These are phyloP conservation scores for Cryptosporidium meleagridis DNA, from an alignment of 169 alveolate species.

Conservation along the genomic window DNA sequence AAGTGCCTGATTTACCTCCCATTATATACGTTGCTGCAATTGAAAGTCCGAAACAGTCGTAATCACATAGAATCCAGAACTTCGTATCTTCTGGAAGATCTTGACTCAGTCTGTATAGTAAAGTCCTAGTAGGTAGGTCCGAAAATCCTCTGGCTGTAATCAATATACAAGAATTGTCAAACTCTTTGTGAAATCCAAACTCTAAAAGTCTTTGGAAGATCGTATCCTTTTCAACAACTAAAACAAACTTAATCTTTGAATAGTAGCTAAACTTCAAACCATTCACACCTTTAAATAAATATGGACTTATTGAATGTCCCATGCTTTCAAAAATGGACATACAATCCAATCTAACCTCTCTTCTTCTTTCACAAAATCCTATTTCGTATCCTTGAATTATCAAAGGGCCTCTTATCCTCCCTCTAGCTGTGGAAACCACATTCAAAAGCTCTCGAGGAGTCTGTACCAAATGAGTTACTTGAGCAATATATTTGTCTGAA, in stretches of 20 bases:
- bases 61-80: conserved; percentile 65
- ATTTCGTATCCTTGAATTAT: conserved; percentile 24
- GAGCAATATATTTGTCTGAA: conserved; percentile 55
- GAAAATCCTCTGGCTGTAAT: conserved; percentile 67
- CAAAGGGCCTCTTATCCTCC: conserved; percentile 66
- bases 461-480: conserved; percentile 31
- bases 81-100: conserved; percentile 18
- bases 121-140: conserved; percentile 62
- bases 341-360: conserved; percentile 38
- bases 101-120: conserved; percentile 37
- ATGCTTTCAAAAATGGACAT: conserved; percentile 57
- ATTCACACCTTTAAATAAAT: conserved; percentile 32
- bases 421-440: conserved; percentile 64
- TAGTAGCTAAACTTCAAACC: conserved; percentile 31
- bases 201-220: conserved; percentile 64
- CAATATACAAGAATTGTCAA: conserved; percentile 48
- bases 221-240: conserved; percentile 61
- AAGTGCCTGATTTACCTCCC: conserved; percentile 43
- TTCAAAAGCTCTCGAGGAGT: conserved; percentile 63
- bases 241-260: conserved; percentile 37
- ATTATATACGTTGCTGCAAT: conserved; percentile 52
- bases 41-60: conserved; percentile 53
- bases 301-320: conserved; percentile 73
- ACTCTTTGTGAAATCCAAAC: conserved; percentile 12
- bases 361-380: conserved; percentile 7